Conservation (phyloP, 768 basidiomycete species). For the Psilocybe sp. region DNA sequence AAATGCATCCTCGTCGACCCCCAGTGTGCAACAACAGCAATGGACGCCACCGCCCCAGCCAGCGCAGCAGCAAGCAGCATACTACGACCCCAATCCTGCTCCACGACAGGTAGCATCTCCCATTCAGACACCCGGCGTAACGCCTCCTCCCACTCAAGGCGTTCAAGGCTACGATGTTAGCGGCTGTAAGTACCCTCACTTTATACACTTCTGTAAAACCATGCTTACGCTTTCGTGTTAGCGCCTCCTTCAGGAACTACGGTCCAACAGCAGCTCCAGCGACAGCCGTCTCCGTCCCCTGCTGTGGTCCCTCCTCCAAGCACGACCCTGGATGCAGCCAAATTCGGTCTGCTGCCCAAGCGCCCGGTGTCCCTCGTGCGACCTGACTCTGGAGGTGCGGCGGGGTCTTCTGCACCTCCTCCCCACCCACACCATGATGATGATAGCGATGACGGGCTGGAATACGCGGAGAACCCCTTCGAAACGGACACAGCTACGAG, state of each 20-base stretch:
- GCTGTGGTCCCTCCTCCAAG: constrained; percentile 8
- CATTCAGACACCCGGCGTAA: neutral
- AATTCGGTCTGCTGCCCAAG: constrained; percentile 71
- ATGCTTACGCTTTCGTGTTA: neutral
- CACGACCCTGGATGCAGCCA: constrained; percentile 36
- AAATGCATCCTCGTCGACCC: neutral
- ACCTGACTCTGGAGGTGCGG: constrained; percentile 13
- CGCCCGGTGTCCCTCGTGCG: constrained; percentile 57
- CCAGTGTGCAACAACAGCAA: constrained; percentile 5
- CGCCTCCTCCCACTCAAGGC: neutral
- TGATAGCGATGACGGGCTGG: constrained; percentile 45
- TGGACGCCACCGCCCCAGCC: constrained; percentile 9
- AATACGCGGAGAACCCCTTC: constrained; percentile 76
- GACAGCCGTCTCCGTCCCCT: constrained; percentile 11
- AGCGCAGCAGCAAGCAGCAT: constrained; percentile 15
- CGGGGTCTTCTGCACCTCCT: constrained; percentile 3
- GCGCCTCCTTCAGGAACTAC: constrained; percentile 4
- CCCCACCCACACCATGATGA: constrained; percentile 11
- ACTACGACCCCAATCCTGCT: constrained; percentile 15
- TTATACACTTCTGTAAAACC: neutral
- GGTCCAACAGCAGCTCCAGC: constrained; percentile 10
- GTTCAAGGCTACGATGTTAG: constrained; percentile 18
- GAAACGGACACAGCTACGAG: constrained; percentile 29
- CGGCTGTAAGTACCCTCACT: neutral
- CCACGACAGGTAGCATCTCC: neutral